Conservation (phyloP, 1,139 yeast species). For the Suhomyces atakaporum region DNA sequence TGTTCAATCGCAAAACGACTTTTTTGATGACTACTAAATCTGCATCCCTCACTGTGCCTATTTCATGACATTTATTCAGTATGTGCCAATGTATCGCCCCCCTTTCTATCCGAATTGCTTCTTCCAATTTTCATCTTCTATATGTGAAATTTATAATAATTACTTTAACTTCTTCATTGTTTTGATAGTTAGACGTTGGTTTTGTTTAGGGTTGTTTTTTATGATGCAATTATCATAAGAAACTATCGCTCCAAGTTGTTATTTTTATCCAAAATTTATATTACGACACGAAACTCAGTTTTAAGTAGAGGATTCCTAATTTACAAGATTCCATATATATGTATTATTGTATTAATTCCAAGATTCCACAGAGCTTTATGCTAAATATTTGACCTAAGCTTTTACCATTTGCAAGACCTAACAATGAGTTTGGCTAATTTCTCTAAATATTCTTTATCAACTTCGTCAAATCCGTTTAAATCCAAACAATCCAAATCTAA, state of each 20-base stretch:
- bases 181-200: slow-evolving; percentile 8
- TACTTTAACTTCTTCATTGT: slow-evolving; percentile 4
- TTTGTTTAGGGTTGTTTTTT: slow-evolving; percentile 4
- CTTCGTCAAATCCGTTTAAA: slow-evolving; percentile 62
- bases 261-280: slow-evolving; percentile 5
- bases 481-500: slow-evolving; percentile 82
- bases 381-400: not conserved
- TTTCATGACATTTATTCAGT: slow-evolving; percentile 8
- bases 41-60: slow-evolving; percentile 7
- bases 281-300: slow-evolving; percentile 10
- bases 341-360: not conserved
- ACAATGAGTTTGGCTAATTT: slow-evolving; percentile 54
- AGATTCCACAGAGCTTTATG: not conserved
- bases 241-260: slow-evolving; percentile 9
- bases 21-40: not conserved
- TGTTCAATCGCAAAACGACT: not conserved
- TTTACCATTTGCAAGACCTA: slow-evolving; percentile 47
- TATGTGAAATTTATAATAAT: slow-evolving; percentile 3
- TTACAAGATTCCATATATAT: not conserved
- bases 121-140: slow-evolving; percentile 1
- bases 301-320: slow-evolving; percentile 4
- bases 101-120: not conserved
- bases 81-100: not conserved
- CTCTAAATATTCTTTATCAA: slow-evolving; percentile 63
- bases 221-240: slow-evolving; percentile 2